Conservation (phyloP, 2,329 filamentous ascomycete genomes). For the Microcyclospora pomicola region DNA sequence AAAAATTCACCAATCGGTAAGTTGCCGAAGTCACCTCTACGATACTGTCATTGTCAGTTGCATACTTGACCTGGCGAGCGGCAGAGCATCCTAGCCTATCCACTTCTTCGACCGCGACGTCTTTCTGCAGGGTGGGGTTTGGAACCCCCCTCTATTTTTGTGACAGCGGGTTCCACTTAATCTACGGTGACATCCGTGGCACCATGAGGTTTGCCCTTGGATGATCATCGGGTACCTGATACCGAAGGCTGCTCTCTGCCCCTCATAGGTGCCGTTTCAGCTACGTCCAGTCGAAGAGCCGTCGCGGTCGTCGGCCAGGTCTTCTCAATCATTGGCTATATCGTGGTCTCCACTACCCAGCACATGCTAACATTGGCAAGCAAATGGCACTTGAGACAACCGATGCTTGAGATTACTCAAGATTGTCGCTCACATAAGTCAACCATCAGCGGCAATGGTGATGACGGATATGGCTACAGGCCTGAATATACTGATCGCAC, state of each 20-base stretch:
- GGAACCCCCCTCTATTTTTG: not conserved
- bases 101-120: constrained; percentile 41
- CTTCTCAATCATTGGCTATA: constrained; percentile 44
- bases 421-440: too few relatives aligned
- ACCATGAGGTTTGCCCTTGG: constrained; percentile 27
- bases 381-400: too few relatives aligned
- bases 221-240: constrained; percentile 42
- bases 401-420: too few relatives aligned
- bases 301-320: constrained; percentile 42
- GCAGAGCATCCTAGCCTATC: constrained; percentile 33
- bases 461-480: constrained; percentile 53
- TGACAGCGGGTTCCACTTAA: constrained; percentile 22
- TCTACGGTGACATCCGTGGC: constrained; percentile 34
- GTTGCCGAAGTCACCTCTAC: not conserved
- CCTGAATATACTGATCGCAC: constrained; percentile 53
- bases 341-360: constrained; percentile 44
- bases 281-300: constrained; percentile 47
- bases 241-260: constrained; percentile 41
- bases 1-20: not conserved
- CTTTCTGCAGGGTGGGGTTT: constrained; percentile 27
- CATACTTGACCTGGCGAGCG: too few relatives aligned
- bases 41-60: too few relatives aligned
- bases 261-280: constrained; percentile 51
- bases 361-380: constrained; percentile 43
- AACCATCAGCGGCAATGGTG: constrained; percentile 30